Evolutionary conservation across 164 flowering plant genomes (phyloP), one percentile per base, ranked within the genome.

Genomic region (Chimonanthus salicifolius): DNA sequence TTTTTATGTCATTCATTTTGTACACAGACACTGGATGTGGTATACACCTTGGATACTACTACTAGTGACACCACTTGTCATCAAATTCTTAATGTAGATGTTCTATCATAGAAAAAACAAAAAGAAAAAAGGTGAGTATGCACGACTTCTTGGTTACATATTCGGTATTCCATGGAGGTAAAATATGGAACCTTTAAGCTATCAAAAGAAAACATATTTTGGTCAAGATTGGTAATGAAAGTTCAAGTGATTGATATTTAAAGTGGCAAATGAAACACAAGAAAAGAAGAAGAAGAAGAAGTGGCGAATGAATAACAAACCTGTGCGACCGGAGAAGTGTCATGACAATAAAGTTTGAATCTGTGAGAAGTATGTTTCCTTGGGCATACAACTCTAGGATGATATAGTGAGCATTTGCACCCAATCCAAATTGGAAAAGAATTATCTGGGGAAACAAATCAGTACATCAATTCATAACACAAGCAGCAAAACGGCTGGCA

Each of bases 281-380:
- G 33, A 33, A 54, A 54, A 8, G 15, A 62, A n/a, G n/a, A 62
- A 62, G 65, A 54, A 8, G 15, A 62, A n/a, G n/a, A 62, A 62
- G 65, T 33, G 7, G 33, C 1, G n/a, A 3, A 45, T 10, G 44
- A 70, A 16, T 71, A 62, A 72, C 81, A 47, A 75, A 92, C 98
- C 98, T 91, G 83, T 95, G 99, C 2, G 98, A 95, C 4, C 99
- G 92, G 5, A 95, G 98, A 77, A 95, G 90, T 54, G 99, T 95
- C 90, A 95, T 60, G 69, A 95, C 98, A 70, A 80, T 82, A 76
- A 84, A 92, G 54, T 95, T 91, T 49, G 96, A 83, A 78, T 95
- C 97, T 4, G 97, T 86, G 58, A 95, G 92, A 47, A 95, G 64
- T 70, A 95, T 88, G 73, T 95, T 95, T 62, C 99, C 99, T 83